Percentiles rank a stretch among this genome's conserved stretches.
phyloP scores from a whole-genome alignment of 2,329 filamentous ascomycete species.

The Pyrenophora graminea region DNA sequence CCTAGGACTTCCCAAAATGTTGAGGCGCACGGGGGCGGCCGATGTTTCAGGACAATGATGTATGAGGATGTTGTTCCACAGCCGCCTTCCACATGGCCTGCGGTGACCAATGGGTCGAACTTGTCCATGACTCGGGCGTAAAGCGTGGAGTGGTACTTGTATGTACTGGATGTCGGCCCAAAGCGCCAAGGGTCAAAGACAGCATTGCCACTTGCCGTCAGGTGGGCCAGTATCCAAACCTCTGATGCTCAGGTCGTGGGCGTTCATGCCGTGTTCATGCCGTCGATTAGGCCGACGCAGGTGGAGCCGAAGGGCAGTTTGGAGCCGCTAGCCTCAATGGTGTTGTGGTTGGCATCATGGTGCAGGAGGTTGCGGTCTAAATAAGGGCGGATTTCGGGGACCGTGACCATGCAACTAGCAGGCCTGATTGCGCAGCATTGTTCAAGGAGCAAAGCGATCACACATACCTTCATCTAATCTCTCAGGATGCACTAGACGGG shows the following conservation, averaged over 20 bases:
- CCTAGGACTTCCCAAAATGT: too few relatives aligned
- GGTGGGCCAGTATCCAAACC: background rate
- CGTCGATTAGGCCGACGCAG: too few relatives aligned
- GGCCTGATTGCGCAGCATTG: background rate
- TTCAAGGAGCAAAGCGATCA: background rate
- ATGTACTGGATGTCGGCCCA: background rate
- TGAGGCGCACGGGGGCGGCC: too few relatives aligned
- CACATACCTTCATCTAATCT: background rate
- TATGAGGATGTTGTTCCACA: too few relatives aligned
- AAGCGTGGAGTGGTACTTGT: background rate
- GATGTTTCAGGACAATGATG: too few relatives aligned
- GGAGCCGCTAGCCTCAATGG: too few relatives aligned
- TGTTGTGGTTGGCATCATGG: too few relatives aligned
- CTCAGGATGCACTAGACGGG: background rate
- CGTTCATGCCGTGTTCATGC: background rate
- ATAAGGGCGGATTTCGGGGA: constrained; percentile 10
- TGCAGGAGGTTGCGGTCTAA: background rate
- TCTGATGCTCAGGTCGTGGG: background rate
- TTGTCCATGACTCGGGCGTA: background rate
- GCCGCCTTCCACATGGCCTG: too few relatives aligned
- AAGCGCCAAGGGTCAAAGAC: background rate
- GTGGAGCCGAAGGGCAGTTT: too few relatives aligned
- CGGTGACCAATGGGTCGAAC: too few relatives aligned
- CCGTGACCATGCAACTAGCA: background rate
- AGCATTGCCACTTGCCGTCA: background rate